phyloP scores from a whole-genome alignment of 2,329 filamentous ascomycete species.

The Scopulariopsis brevicaulis region DNA sequence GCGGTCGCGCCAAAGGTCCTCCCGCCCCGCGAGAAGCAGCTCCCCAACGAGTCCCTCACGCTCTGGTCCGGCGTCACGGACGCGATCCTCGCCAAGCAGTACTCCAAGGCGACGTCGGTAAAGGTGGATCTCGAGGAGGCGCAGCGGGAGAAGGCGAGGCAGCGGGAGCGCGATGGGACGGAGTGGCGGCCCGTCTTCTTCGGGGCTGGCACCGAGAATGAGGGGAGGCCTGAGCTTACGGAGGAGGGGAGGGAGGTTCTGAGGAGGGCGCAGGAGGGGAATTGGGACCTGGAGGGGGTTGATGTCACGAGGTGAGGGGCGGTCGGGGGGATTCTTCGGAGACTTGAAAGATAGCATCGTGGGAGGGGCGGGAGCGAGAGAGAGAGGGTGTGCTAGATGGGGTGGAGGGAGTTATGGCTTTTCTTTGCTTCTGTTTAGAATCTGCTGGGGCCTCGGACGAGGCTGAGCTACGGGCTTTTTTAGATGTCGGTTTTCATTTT shows the following conservation, averaged over 20 bases:
- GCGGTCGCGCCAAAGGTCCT: slow-evolving; percentile 67
- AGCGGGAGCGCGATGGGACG: slow-evolving; percentile 58
- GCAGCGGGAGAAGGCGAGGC: slow-evolving; percentile 74
- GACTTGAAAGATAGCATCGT: too few species aligned
- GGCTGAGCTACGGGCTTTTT: too few species aligned
- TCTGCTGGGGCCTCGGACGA: too few species aligned
- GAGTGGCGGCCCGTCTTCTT: slow-evolving; percentile 89
- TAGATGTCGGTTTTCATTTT: too few species aligned
- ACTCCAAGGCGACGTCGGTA: slow-evolving; percentile 66
- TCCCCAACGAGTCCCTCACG: slow-evolving; percentile 78
- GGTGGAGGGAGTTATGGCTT: too few species aligned
- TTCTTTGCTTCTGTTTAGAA: too few species aligned
- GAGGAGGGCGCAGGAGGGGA: slow-evolving; percentile 37
- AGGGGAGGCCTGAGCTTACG: slow-evolving; percentile 42
- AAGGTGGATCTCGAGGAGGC: slow-evolving; percentile 89
- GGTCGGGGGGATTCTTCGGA: too few species aligned
- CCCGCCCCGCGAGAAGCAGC: slow-evolving; percentile 66
- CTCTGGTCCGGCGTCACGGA: slow-evolving; percentile 85
- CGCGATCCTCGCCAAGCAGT: slow-evolving; percentile 77
- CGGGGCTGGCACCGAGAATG: slow-evolving; percentile 43
- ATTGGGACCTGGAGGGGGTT: slow-evolving; percentile 40
- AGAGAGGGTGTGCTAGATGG: too few species aligned
- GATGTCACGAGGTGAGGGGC: slow-evolving; percentile 8
- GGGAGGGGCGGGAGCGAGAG: background rate
- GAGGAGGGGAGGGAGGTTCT: slow-evolving; percentile 40